These are phyloP conservation scores for Knufia petricola DNA, from an alignment of 2,329 filamentous ascomycete genomes.

Conservation along the genomic window DNA sequence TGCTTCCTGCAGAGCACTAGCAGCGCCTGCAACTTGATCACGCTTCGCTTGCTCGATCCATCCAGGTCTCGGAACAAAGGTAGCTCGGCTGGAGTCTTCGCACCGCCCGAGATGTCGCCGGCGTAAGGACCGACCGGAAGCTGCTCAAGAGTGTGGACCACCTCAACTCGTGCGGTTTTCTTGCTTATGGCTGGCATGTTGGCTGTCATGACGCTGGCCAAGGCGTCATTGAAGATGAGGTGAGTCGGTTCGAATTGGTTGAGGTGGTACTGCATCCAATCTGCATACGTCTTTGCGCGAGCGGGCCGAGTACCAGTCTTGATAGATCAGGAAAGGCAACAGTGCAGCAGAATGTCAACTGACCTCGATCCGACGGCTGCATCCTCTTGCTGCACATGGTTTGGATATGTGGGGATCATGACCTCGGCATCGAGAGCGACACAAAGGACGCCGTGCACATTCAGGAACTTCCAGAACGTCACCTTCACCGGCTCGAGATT, in stretches of 20 bases:
- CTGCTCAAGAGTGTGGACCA: slow-evolving; percentile 75
- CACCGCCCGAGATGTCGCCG: slow-evolving; percentile 41
- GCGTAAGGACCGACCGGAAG: slow-evolving; percentile 60
- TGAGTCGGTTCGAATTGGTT: slow-evolving; percentile 11
- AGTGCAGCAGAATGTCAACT: neutral
- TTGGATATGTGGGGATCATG: slow-evolving; percentile 9
- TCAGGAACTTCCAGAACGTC: neutral
- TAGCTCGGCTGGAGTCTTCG: slow-evolving; percentile 10
- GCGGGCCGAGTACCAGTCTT: neutral
- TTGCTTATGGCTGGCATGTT: slow-evolving; percentile 2
- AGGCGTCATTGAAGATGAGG: slow-evolving; percentile 13
- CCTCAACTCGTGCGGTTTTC: slow-evolving; percentile 8
- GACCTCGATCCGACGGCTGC: slow-evolving; percentile 10
- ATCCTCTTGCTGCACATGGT: slow-evolving; percentile 8
- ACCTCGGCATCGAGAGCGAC: slow-evolving; percentile 10
- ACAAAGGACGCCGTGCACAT: neutral
- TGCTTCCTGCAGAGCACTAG: no score
- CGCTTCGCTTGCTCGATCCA: no score
- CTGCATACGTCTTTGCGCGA: neutral
- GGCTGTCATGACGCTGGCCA: slow-evolving; percentile 7
- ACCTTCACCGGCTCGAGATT: neutral
- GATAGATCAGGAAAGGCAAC: neutral
- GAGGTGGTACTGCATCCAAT: slow-evolving; percentile 2
- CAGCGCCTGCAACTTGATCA: no score
- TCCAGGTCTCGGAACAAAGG: slow-evolving; percentile 12